Base-by-base conservation (phyloP, 2,329 filamentous ascomycete genomes). In the Botryosphaeria agaves region DNA sequence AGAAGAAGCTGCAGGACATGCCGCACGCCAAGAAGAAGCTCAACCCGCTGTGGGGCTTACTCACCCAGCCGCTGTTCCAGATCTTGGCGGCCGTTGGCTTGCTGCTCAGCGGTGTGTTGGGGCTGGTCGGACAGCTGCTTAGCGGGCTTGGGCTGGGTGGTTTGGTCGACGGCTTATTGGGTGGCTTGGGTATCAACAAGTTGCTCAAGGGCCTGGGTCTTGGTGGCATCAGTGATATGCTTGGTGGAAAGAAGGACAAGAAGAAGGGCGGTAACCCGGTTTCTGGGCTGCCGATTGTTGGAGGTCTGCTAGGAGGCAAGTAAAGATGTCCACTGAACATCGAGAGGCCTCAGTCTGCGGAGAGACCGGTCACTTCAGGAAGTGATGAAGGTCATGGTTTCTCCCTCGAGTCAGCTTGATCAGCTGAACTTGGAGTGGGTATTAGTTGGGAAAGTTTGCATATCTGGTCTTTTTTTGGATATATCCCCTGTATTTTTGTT, bases 11-110 rank as follows among this genome's bases (percentile, higher is more conserved):
- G 36, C 73, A 79, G 46, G 79, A 81, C 47, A 89, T 93, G 80
- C 84, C 85, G 5, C 79, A 91, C 41, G 85, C 83, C 26, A 91
- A 93, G 76, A 87, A 92, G 66, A 76, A 87, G 62, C 67, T 93
- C 36, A 93, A 87, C 59, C 84, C 85, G 7, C 71, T 94, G 18
- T 92, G 84, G 83, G 72, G 63, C 18, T 62, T 93, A 29, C 61
- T 89, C 40, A 72, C 72, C 20, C 82, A 93, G 63, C 85, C 85
- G 7, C 62, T 93, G 14, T 82, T 84, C 67, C 85, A 94, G 66
- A 93, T 93, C 49, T 68, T 93, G 29, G 82, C 84, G 6, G 84
- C 81, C 7, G 84, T 93, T 27, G 85, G 85, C 14, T 58, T 93
- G 35, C 55, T 93, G 38, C 63, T 94, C 36, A 75, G 64, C 30